Percentiles rank a stretch among this genome's conserved stretches.
These are phyloP conservation scores for Xylaria castorea DNA, from an alignment of 495 filamentous ascomycete species.

Conservation along the genomic window DNA sequence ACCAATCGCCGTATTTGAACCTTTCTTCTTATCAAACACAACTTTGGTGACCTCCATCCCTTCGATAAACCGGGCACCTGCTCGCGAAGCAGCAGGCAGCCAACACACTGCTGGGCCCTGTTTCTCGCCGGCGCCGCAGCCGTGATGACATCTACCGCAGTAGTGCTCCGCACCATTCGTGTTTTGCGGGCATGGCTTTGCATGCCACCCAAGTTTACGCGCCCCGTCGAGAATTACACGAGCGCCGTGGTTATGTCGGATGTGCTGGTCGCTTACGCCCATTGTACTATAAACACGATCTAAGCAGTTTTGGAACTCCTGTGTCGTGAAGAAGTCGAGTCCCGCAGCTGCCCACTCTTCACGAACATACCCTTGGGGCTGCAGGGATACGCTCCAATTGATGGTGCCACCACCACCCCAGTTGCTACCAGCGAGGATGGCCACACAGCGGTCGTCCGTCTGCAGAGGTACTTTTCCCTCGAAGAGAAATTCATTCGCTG, in stretches of 20 bases:
- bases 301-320: conserved; percentile 75
- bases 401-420: conserved; percentile 90
- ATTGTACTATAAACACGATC: conserved; percentile 67
- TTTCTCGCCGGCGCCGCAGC: conserved; percentile 75
- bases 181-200: conserved; percentile 79
- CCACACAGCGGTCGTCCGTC: conserved; percentile 69
- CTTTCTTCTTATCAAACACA: conserved; percentile 63
- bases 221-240: conserved; percentile 74
- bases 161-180: conserved; percentile 72
- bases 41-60: conserved; percentile 73
- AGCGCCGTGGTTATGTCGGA: conserved; percentile 76
- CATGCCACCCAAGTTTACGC: conserved; percentile 74
- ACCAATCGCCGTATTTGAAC: conserved; percentile 67
- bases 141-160: conserved; percentile 80
- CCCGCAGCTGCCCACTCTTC: conserved; percentile 80
- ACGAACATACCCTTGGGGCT: conserved; percentile 80
- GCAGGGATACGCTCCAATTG: conserved; percentile 87
- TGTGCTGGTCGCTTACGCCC: conserved; percentile 73
- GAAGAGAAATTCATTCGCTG: conserved; percentile 66
- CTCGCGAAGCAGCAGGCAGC: conserved; percentile 75
- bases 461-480: conserved; percentile 61
- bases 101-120: conserved; percentile 79
- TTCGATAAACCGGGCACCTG: conserved; percentile 81
- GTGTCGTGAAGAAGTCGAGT: conserved; percentile 78
- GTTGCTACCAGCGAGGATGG: conserved; percentile 69